These are phyloP conservation scores for Parathielavia appendiculata DNA, from an alignment of 495 filamentous ascomycete species.

Conservation along the genomic window DNA sequence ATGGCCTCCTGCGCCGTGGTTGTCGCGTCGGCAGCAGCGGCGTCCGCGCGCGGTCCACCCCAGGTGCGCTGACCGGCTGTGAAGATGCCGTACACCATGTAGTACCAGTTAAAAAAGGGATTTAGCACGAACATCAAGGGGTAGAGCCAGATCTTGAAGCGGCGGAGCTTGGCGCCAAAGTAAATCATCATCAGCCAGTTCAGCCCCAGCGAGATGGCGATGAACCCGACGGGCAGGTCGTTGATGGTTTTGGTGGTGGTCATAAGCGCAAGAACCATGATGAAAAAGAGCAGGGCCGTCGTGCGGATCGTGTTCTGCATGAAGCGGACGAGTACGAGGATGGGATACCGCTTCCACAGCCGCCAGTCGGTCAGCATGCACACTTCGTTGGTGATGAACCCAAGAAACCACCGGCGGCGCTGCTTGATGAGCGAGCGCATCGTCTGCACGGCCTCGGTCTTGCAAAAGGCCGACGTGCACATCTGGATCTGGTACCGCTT, in stretches of 20 bases:
- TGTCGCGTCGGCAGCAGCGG: conserved; percentile 69
- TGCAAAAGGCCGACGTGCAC: conserved; percentile 96
- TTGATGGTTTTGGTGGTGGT: conserved; percentile 73
- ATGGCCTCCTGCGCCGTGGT: conserved; percentile 82
- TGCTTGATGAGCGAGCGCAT: conserved; percentile 87
- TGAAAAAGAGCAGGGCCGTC: conserved; percentile 91
- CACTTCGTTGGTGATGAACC: conserved; percentile 96
- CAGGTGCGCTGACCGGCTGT: conserved; percentile 94
- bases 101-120: conserved; percentile 97
- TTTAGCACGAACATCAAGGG: conserved; percentile 94
- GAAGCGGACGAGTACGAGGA: conserved; percentile 83
- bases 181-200: conserved; percentile 98
- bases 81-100: conserved; percentile 85
- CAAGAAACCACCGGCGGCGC: conserved; percentile 92
- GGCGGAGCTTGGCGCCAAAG: conserved; percentile 78
- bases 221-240: conserved; percentile 88
- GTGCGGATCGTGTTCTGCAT: conserved; percentile 97
- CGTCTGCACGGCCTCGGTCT: conserved; percentile 93
- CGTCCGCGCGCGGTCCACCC: conserved; percentile 93
- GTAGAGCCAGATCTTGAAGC: conserved; percentile 92
- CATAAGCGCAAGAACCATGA: conserved; percentile 82
- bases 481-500: conserved; percentile 94
- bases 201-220: conserved; percentile 87
- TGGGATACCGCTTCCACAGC: conserved; percentile 86
- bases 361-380: conserved; percentile 96